A percentile compares a stretch with the other conserved stretches of the same genome.
These are phyloP conservation scores for Boletus smithii DNA, from an alignment of 1,284 basidiomycete species.

Conservation along the genomic window DNA sequence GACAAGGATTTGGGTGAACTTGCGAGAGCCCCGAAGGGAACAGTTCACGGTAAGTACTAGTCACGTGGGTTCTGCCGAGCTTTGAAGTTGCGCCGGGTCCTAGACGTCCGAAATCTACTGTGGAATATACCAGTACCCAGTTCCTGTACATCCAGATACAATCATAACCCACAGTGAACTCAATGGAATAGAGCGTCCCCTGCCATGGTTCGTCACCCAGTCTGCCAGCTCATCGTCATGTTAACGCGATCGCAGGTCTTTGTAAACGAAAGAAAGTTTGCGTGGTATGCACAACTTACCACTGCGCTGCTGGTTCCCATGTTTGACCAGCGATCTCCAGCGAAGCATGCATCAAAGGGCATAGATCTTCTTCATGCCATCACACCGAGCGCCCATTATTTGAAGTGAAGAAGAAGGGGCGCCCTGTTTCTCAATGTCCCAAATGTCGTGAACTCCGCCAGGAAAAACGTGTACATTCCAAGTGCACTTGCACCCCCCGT, in stretches of 20 bases:
- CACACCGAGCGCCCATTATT: conserved; percentile 80
- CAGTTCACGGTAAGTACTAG: no score
- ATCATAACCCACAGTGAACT: no score
- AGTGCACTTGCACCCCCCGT: conserved; percentile 57
- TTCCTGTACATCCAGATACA: no score
- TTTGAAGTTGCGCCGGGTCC: no score
- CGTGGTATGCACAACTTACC: conserved; percentile 50
- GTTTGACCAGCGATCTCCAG: conserved; percentile 37
- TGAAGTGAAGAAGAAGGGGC: conserved; percentile 84
- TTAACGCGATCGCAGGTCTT: conserved; percentile 47
- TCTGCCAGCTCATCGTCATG: neutral
- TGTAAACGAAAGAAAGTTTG: conserved; percentile 81
- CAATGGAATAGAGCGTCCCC: conserved; percentile 15
- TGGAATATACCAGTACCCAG: no score
- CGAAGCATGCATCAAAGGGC: conserved; percentile 86
- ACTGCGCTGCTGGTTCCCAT: neutral
- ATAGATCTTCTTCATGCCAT: conserved; percentile 78
- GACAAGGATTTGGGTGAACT: no score
- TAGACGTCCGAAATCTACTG: no score
- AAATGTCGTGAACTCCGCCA: conserved; percentile 75
- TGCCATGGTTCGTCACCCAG: conserved; percentile 23
- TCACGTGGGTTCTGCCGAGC: no score
- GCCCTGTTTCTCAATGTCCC: conserved; percentile 80
- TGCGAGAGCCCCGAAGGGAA: no score
- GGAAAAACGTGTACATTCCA: conserved; percentile 69